A percentile compares a stretch with the other conserved stretches of the same genome.
These are phyloP conservation scores for Mucor plumbeus DNA, from an alignment of 371 early-diverging fungal species.

Conservation along the genomic window DNA sequence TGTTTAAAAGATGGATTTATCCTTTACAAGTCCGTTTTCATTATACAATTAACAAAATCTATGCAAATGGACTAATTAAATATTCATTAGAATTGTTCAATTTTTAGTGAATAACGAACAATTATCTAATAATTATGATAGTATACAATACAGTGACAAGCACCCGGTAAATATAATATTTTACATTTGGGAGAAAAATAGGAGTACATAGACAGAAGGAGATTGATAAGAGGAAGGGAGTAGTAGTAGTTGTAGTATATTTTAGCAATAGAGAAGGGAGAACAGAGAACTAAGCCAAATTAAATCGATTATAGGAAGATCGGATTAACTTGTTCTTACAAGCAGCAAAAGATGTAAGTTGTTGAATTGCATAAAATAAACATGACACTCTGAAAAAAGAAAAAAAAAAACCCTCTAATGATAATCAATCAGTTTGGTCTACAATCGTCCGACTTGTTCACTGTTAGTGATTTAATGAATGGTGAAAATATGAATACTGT, in stretches of 20 bases:
- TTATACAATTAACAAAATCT: neutral
- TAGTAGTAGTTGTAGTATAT: neutral
- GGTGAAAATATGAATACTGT: conserved; percentile 39
- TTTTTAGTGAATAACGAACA: neutral
- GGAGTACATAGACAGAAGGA: neutral
- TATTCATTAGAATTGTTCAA: neutral
- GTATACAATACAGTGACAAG: neutral
- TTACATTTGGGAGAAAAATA: neutral
- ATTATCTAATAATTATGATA: neutral
- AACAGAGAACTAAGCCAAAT: neutral
- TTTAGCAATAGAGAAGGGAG: neutral
- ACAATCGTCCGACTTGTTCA: conserved; percentile 32
- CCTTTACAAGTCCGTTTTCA: conserved; percentile 72
- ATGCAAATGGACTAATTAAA: neutral
- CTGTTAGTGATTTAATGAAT: conserved; percentile 34
- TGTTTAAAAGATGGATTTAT: conserved; percentile 81
- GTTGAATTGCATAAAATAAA: neutral
- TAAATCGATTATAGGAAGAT: conserved; percentile 22
- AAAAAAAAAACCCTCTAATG: neutral
- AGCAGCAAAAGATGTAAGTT: conserved; percentile 32
- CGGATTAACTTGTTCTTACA: conserved; percentile 33
- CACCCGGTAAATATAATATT: conserved; percentile 15
- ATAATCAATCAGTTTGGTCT: conserved; percentile 32
- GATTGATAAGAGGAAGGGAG: neutral
- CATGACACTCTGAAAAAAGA: neutral